Conservation (phyloP, 2,329 filamentous ascomycete species). For the Clonostachys sp. region DNA sequence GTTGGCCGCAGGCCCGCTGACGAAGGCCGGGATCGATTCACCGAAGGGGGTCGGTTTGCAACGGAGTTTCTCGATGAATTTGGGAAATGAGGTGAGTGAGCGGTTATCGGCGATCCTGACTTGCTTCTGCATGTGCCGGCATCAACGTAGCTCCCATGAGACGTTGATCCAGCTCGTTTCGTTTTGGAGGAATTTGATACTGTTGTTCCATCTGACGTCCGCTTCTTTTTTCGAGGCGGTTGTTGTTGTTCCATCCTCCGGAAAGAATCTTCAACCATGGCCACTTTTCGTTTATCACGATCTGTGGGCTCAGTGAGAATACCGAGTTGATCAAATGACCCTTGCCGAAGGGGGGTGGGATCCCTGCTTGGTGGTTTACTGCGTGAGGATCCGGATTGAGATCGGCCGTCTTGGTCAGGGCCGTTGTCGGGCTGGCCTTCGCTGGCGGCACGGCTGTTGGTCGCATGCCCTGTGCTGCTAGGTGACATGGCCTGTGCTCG, state of each 20-base stretch:
- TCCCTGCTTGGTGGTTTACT: slow-evolving; percentile 66
- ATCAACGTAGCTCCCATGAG: slow-evolving; percentile 41
- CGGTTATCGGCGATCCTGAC: slow-evolving; percentile 43
- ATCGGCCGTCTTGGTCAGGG: slow-evolving; percentile 43
- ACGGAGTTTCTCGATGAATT: slow-evolving; percentile 16
- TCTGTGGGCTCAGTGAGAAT: slow-evolving; percentile 62
- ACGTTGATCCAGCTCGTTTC: slow-evolving; percentile 30
- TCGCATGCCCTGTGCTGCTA: slow-evolving; percentile 56
- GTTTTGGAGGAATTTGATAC: slow-evolving; percentile 26
- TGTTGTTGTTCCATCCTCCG: slow-evolving; percentile 56
- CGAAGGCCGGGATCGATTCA: slow-evolving; percentile 24
- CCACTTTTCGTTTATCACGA: slow-evolving; percentile 62
- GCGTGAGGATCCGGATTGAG: slow-evolving; percentile 42
- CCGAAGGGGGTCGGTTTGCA: slow-evolving; percentile 18
- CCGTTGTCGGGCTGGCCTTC: slow-evolving; percentile 55
- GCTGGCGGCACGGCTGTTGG: slow-evolving; percentile 60
- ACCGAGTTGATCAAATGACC: slow-evolving; percentile 53
- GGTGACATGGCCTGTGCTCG: slow-evolving; percentile 55
- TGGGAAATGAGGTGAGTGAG: slow-evolving; percentile 27
- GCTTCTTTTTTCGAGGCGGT: slow-evolving; percentile 57
- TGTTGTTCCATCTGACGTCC: slow-evolving; percentile 48
- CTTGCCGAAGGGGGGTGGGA: slow-evolving; percentile 56
- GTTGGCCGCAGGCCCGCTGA: slow-evolving; percentile 31
- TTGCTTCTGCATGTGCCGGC: slow-evolving; percentile 48
- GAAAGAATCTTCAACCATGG: slow-evolving; percentile 61